A percentile compares a stretch with the other conserved stretches of the same genome.
phyloP scores from a whole-genome alignment of 1,284 basidiomycete species.

The Ganoderma multipileum region DNA sequence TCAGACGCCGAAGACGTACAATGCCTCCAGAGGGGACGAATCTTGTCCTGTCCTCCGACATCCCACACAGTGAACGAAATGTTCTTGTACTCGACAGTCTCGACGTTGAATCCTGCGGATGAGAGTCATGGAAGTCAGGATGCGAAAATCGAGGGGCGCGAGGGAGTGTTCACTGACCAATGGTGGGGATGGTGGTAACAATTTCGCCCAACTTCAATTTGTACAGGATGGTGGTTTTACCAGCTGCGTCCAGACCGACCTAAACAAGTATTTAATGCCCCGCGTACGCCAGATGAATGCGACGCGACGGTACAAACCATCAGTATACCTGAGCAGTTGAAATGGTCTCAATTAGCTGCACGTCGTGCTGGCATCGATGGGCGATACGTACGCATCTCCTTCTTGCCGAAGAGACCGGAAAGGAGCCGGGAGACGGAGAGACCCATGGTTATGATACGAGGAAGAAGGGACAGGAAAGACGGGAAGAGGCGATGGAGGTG shows the following conservation, averaged over 20 bases:
- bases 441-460: constrained; percentile 68
- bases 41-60: constrained; percentile 90
- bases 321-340: constrained; percentile 64
- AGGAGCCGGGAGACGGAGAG: constrained; percentile 85
- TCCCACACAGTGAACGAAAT: constrained; percentile 93
- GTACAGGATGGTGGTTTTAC: constrained; percentile 98
- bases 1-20: constrained; percentile 63
- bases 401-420: constrained; percentile 94
- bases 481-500: constrained; percentile 26
- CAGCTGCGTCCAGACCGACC: constrained; percentile 97
- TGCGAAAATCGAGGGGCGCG: neutral
- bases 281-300: neutral
- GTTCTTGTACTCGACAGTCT: constrained; percentile 94
- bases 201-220: constrained; percentile 99
- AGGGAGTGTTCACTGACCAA: constrained; percentile 68
- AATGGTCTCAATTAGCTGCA: constrained; percentile 26
- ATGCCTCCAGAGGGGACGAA: constrained; percentile 96
- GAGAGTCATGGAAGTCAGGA: constrained; percentile 11
- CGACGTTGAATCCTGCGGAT: constrained; percentile 91
- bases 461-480: constrained; percentile 27
- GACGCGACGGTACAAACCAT: constrained; percentile 57
- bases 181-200: constrained; percentile 99
- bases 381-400: constrained; percentile 92
- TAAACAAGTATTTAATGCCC: constrained; percentile 40
- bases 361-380: constrained; percentile 37